Evolutionary conservation across 345 rosid genomes (phyloP).

Genomic region (Syzygium aqueum): DNA sequence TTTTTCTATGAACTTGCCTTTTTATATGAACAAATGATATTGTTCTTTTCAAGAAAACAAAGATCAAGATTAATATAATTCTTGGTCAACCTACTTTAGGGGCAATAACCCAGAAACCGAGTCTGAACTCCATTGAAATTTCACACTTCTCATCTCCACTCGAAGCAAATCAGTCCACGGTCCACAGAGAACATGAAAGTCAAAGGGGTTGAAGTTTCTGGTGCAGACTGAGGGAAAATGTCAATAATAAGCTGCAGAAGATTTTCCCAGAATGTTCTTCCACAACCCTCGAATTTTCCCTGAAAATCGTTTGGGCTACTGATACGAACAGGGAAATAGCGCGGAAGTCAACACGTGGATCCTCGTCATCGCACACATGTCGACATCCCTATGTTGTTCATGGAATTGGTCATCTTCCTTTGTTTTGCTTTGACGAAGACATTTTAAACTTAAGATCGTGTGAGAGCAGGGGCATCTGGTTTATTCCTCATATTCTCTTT

Average conservation of each 20-base stretch:
- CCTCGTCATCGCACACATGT: background rate
- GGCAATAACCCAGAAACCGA: background rate
- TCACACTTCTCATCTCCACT: background rate
- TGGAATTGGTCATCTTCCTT: background rate
- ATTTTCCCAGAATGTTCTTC: background rate
- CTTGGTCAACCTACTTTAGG: background rate
- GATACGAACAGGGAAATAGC: background rate
- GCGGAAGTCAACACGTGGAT: background rate
- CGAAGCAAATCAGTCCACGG: background rate
- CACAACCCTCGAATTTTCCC: background rate
- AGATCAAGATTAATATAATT: background rate
- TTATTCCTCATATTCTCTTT: background rate
- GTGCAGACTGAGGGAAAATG: background rate
- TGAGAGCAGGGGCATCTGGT: background rate
- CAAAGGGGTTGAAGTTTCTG: background rate
- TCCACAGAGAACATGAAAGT: background rate
- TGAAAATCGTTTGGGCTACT: background rate
- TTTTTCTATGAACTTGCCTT: background rate
- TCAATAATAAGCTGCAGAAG: background rate
- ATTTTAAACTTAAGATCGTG: background rate
- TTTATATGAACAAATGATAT: background rate
- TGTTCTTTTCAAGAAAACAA: background rate
- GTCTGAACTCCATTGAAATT: background rate
- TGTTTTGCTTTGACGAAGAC: background rate
- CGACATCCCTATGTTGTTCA: background rate